These are phyloP conservation scores for Fusarium sp. DNA, from an alignment of 2,329 filamentous ascomycete species.

Conservation along the genomic window DNA sequence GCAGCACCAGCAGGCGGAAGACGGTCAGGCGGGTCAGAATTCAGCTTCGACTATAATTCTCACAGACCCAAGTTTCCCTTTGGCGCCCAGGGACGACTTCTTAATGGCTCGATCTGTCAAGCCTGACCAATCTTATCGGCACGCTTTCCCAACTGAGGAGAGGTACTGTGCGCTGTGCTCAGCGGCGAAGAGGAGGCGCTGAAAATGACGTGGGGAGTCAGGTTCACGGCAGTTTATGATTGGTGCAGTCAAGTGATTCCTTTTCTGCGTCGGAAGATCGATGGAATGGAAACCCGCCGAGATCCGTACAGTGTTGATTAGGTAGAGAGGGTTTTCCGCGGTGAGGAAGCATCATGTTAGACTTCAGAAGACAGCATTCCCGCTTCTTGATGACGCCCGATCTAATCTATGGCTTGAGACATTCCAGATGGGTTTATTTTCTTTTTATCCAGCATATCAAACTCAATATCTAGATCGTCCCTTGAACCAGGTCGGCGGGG, in stretches of 20 bases:
- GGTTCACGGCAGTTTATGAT: conserved; percentile 20
- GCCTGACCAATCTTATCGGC: conserved; percentile 15
- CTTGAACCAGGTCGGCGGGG: conserved; percentile 25
- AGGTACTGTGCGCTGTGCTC: conserved; percentile 21
- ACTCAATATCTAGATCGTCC: not conserved
- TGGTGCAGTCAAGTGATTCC: conserved; percentile 22
- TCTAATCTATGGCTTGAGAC: not conserved
- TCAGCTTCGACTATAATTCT: conserved; percentile 11
- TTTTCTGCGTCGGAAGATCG: conserved; percentile 18
- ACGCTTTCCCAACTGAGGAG: conserved; percentile 31
- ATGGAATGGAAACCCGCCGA: conserved; percentile 27
- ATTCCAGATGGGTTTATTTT: not conserved
- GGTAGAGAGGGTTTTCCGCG: not conserved
- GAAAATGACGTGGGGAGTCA: conserved; percentile 39
- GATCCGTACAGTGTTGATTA: conserved; percentile 19
- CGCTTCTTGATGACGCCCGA: too few species aligned
- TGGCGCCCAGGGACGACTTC: conserved; percentile 3
- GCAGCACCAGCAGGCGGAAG: not conserved
- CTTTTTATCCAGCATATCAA: not conserved
- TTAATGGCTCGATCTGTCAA: conserved; percentile 23
- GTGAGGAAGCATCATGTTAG: not conserved
- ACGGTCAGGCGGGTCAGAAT: conserved; percentile 27
- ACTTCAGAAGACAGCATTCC: too few species aligned
- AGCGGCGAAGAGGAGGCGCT: conserved; percentile 15
- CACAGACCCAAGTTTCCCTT: conserved; percentile 17